phyloP scores from a whole-genome alignment of 139 green algal genomes.

The Volvox africanus region DNA sequence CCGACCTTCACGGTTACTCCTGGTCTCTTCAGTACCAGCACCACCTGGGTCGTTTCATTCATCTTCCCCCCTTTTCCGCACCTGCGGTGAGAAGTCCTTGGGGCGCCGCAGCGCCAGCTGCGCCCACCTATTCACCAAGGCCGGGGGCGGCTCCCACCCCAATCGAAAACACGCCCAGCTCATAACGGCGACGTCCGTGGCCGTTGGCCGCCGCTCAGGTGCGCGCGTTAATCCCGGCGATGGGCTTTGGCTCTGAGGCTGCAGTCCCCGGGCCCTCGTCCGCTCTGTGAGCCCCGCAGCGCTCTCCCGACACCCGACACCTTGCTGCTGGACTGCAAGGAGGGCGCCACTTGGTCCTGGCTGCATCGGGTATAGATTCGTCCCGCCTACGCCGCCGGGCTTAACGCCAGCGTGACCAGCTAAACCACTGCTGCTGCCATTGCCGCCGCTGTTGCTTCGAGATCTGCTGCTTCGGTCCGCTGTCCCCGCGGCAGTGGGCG shows the following conservation, averaged over 20 bases:
- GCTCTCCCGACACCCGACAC: too few relatives aligned
- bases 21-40: too few relatives aligned
- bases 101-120: neutral
- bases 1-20: too few relatives aligned
- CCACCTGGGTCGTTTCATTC: too few relatives aligned
- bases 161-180: neutral
- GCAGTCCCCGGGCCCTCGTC: neutral
- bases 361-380: too few relatives aligned
- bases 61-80: neutral
- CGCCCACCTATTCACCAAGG: neutral
- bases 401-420: neutral
- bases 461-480: too few relatives aligned
- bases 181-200: neutral
- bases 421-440: neutral
- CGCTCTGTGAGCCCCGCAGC: too few relatives aligned
- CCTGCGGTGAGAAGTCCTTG: neutral
- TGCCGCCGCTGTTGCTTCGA: neutral
- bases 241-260: neutral
- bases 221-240: neutral
- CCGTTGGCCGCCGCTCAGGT: neutral
- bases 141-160: conserved; percentile 25
- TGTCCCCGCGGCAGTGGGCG: neutral
- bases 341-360: too few relatives aligned
- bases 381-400: neutral
- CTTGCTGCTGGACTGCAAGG: too few relatives aligned